Percentiles rank a stretch among this genome's conserved stretches.
Evolutionary conservation across 352 stramenopile genomes (phyloP).

Genomic region (Phytophthora ohioensis): DNA sequence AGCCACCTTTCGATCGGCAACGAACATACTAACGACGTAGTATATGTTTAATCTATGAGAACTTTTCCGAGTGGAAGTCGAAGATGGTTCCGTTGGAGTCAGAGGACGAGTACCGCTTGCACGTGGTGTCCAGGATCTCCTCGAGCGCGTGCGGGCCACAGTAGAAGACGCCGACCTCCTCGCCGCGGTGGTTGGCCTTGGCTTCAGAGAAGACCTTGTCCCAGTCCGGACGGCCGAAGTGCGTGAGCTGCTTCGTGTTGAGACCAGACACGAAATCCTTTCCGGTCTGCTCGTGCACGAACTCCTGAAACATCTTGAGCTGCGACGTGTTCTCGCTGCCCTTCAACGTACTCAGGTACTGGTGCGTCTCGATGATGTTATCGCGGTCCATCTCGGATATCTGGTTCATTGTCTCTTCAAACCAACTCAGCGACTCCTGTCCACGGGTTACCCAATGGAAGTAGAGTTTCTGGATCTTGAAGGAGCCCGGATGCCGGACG

Average conservation of each 20-base stretch:
- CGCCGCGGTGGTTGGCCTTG: slow-evolving; percentile 51
- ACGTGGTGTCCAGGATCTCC: slow-evolving; percentile 75
- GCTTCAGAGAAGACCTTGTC: slow-evolving; percentile 75
- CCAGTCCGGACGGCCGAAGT: slow-evolving; percentile 91
- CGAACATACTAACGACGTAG: slow-evolving; percentile 30
- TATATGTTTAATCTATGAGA: slow-evolving; percentile 55
- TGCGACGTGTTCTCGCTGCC: slow-evolving; percentile 74
- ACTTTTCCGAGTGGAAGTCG: slow-evolving; percentile 90
- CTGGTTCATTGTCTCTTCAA: slow-evolving; percentile 89
- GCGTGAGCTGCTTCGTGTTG: slow-evolving; percentile 81
- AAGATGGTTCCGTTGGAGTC: slow-evolving; percentile 66
- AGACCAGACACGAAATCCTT: slow-evolving; percentile 86
- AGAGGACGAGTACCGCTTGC: slow-evolving; percentile 71
- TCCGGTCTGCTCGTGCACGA: slow-evolving; percentile 79
- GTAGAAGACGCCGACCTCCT: slow-evolving; percentile 91
- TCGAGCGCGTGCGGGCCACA: slow-evolving; percentile 85
- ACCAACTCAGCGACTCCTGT: slow-evolving; percentile 86
- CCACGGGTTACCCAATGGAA: slow-evolving; percentile 89
- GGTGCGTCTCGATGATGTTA: slow-evolving; percentile 83
- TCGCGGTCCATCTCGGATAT: slow-evolving; percentile 80
- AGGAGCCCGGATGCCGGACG: slow-evolving; percentile 70
- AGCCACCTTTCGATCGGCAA: slow-evolving; percentile 27
- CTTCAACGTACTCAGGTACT: slow-evolving; percentile 88
- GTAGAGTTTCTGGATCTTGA: slow-evolving; percentile 87
- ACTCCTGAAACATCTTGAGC: slow-evolving; percentile 88